These are phyloP conservation scores for Lachancea quebecensis DNA, from an alignment of 805 yeast species.

Conservation along the genomic window DNA sequence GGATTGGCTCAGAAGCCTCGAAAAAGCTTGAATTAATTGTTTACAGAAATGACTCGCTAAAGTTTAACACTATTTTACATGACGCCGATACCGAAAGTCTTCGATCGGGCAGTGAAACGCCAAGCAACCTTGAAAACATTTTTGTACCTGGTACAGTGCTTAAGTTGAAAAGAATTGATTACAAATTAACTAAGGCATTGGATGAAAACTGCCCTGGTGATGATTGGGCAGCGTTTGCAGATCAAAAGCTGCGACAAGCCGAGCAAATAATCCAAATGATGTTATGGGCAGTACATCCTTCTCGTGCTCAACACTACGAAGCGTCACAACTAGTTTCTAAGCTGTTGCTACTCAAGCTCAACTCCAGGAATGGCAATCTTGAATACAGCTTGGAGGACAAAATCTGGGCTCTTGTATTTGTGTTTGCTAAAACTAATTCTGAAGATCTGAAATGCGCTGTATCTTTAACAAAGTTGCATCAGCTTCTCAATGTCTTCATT, in stretches of 20 bases:
- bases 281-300: constrained; percentile 30
- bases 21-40: constrained; percentile 55
- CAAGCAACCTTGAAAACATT: constrained; percentile 11
- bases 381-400: constrained; percentile 33
- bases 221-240: constrained; percentile 29
- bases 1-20: constrained; percentile 10
- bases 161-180: constrained; percentile 19
- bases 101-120: constrained; percentile 21
- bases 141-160: constrained; percentile 6
- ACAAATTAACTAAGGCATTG: constrained; percentile 17
- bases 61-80: constrained; percentile 38
- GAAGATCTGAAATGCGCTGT: constrained; percentile 18
- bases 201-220: constrained; percentile 26
- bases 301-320: constrained; percentile 26
- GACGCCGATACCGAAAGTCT: constrained; percentile 9
- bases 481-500: constrained; percentile 37
- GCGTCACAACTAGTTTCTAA: constrained; percentile 27
- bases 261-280: constrained; percentile 26
- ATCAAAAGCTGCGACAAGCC: constrained; percentile 19
- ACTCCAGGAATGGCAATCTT: constrained; percentile 21
- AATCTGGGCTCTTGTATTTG: constrained; percentile 32
- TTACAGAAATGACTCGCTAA: constrained; percentile 64
- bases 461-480: constrained; percentile 35
- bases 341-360: constrained; percentile 24
- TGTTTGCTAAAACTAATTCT: constrained; percentile 31